Percentiles rank a stretch among this genome's conserved stretches.
phyloP scores from a whole-genome alignment of 139 green algal genomes.

The Chlorella sp. region DNA sequence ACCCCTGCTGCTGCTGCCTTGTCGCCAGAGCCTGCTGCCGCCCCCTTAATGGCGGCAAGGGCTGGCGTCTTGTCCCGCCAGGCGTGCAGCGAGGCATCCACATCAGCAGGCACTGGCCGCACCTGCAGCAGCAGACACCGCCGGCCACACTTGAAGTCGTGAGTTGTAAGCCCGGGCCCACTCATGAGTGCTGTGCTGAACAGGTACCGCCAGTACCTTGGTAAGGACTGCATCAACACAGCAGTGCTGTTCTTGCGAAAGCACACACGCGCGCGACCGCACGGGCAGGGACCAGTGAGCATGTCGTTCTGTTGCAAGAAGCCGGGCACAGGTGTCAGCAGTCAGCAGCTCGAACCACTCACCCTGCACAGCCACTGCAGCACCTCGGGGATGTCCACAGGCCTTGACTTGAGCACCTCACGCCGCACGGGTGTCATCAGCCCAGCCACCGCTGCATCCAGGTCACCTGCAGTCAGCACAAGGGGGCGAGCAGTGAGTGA shows the following conservation, averaged over 20 bases:
- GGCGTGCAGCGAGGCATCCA: slow-evolving; percentile 35
- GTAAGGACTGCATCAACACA: too few species aligned
- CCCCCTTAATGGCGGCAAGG: slow-evolving; percentile 6
- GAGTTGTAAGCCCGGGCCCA: too few species aligned
- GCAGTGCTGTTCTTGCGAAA: not conserved
- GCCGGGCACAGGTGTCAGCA: not conserved
- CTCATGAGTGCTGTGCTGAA: too few species aligned
- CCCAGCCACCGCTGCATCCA: too few species aligned
- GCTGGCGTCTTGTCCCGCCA: slow-evolving; percentile 43
- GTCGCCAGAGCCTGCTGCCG: too few species aligned
- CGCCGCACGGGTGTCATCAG: slow-evolving; percentile 46
- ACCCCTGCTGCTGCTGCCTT: too few species aligned
- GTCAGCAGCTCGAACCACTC: not conserved
- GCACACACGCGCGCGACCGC: not conserved
- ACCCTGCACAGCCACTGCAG: slow-evolving; percentile 64
- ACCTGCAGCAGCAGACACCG: slow-evolving; percentile 10
- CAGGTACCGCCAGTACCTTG: too few species aligned
- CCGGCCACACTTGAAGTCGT: not conserved
- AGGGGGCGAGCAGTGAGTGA: too few species aligned
- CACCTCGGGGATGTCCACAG: slow-evolving; percentile 41
- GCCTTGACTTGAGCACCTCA: slow-evolving; percentile 28
- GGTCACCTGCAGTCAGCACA: too few species aligned
- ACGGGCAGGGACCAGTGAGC: not conserved
- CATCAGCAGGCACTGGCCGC: slow-evolving; percentile 36
- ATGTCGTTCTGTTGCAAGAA: not conserved